Base-by-base conservation (phyloP, 176 grass and related monocot genomes). In the Luzula sylvatica region DNA sequence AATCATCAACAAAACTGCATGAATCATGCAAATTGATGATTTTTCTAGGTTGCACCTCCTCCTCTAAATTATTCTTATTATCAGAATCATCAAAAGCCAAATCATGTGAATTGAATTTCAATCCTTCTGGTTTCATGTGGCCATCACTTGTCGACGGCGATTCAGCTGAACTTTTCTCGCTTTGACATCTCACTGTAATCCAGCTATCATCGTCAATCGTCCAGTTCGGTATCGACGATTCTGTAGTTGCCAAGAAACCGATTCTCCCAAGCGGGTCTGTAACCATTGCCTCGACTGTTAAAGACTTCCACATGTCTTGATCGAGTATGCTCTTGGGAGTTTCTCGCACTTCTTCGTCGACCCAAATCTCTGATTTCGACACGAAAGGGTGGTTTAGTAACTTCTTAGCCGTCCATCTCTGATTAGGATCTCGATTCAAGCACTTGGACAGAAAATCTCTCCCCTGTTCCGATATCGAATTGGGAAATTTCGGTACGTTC, bases 291-390 rank as follows among this genome's bases (percentile, higher is more conserved):
- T 78, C 70, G 20, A 78, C 74, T 39, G 53, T 83, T 47, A 46
- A 23, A 29, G 46, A 42, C 16, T 80, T 79, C 86, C 86, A 89
- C 27, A 77, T 60, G 1, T 66, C 57, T 17, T 61, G 75, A 2
- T 63, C 57, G 55, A 89, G 75, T 0, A 73, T 89, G 48, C 41
- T 84, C 35, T 71, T 89, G 7, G 86, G 86, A 13, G 86, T 14
- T 14, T 64, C 11, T 13, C 25, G 20, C 25, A 29, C 60, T 64
- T 64, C 47, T 64, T 24, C 20, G 60, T 47, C 0, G 11, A 0
- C n/a, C 2, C 8, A 64, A 32, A 47, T 64, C 27, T 38, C 19
- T 2, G 16, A n/a, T 35, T 35, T 9, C 5, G 23, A n/a, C 11
- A 73, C 38, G 15, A 73, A 73, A 7, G 70, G 70, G 25, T 73